phyloP scores from a whole-genome alignment of 169 alveolate genomes.

The Plasmodium ovale region DNA sequence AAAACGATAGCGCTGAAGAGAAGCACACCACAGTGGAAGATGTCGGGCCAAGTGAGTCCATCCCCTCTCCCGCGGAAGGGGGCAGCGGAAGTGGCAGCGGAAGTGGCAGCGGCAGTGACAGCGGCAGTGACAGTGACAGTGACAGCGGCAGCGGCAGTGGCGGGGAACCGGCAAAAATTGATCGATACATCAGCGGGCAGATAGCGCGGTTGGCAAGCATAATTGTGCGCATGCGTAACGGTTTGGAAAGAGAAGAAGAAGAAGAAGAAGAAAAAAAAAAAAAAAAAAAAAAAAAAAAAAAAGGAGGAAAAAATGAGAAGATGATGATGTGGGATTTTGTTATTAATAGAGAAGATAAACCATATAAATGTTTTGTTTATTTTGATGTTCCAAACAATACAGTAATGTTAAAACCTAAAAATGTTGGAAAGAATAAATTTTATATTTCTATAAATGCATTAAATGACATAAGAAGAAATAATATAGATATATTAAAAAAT shows the following conservation, averaged over 20 bases:
- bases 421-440: constrained; percentile 31
- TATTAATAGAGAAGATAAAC: constrained; percentile 16
- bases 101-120: no score
- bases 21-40: no score
- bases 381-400: constrained; percentile 43
- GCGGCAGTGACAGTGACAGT: no score
- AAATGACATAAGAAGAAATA: constrained; percentile 64
- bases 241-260: neutral
- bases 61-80: no score
- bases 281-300: neutral
- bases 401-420: constrained; percentile 45
- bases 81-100: no score
- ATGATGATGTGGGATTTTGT: constrained; percentile 28
- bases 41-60: no score
- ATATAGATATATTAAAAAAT: constrained; percentile 61
- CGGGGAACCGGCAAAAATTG: constrained; percentile 6
- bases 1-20: no score
- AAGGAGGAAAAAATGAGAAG: neutral
- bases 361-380: constrained; percentile 53
- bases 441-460: constrained; percentile 59
- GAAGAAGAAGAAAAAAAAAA: neutral
- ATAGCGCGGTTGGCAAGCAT: constrained; percentile 18
- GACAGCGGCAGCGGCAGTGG: no score
- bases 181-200: constrained; percentile 27
- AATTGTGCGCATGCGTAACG: constrained; percentile 7